These are phyloP conservation scores for Fusarium verrucosum DNA, from an alignment of 2,329 filamentous ascomycete species.

Conservation along the genomic window DNA sequence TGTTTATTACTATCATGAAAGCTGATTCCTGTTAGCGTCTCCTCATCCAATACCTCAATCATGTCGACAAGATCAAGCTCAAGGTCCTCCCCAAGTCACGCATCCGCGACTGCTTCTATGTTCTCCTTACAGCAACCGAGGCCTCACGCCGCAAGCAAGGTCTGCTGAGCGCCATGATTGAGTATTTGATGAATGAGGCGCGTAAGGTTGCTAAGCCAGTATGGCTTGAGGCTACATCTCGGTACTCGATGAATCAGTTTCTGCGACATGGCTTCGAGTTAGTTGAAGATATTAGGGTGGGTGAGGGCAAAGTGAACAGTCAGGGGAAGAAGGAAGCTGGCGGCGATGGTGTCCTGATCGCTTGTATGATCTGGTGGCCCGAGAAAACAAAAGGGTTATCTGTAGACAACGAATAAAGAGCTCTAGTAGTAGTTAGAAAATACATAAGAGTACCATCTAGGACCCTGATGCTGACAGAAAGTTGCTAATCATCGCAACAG, in stretches of 20 bases:
- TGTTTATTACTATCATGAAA: background rate
- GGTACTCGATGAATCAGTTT: slow-evolving; percentile 9
- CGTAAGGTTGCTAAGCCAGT: background rate
- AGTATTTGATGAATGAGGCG: background rate
- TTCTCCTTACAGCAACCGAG: background rate
- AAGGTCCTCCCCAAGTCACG: background rate
- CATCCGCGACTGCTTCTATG: background rate
- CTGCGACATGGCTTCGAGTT: slow-evolving; percentile 6
- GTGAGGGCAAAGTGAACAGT: slow-evolving; percentile 7
- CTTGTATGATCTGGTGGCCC: slow-evolving; percentile 27
- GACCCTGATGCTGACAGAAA: too few relatives aligned
- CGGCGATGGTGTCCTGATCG: slow-evolving; percentile 14
- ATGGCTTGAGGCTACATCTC: background rate
- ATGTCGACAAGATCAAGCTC: background rate
- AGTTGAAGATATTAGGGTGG: slow-evolving; percentile 16
- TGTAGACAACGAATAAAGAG: background rate
- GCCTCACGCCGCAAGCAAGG: background rate
- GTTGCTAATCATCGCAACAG: too few relatives aligned
- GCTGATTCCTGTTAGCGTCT: background rate
- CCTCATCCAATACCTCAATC: background rate
- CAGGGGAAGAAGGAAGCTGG: slow-evolving; percentile 11
- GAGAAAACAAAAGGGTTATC: background rate
- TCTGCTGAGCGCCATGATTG: background rate
- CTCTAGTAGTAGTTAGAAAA: background rate
- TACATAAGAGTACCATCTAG: too few relatives aligned